A percentile compares a stretch with the other conserved stretches of the same genome.
phyloP scores from a whole-genome alignment of 2,329 filamentous ascomycete genomes.

The Fusarium sp. region DNA sequence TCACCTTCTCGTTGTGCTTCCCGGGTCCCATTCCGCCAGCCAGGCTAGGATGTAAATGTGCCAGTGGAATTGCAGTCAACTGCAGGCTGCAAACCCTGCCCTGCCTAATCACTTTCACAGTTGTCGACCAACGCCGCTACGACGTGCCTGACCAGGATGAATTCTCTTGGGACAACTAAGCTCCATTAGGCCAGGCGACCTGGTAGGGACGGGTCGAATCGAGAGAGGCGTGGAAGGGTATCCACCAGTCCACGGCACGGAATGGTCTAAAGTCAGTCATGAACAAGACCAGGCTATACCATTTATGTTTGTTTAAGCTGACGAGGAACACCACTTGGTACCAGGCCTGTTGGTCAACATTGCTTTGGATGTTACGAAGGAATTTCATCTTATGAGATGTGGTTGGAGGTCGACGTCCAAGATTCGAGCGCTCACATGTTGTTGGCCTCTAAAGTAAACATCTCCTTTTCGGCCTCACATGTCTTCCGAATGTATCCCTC shows the following conservation, averaged over 20 bases:
- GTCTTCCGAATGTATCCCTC: not conserved
- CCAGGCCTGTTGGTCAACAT: slow-evolving; percentile 13
- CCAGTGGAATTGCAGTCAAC: slow-evolving; percentile 20
- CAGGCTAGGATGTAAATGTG: slow-evolving; percentile 13
- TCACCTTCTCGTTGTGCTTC: slow-evolving; percentile 19
- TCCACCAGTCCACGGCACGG: slow-evolving; percentile 3
- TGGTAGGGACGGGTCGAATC: slow-evolving; percentile 34
- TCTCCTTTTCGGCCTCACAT: slow-evolving; percentile 14
- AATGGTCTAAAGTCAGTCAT: slow-evolving; percentile 19
- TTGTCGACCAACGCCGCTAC: not conserved
- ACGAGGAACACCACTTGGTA: not conserved
- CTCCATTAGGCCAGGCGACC: slow-evolving; percentile 28
- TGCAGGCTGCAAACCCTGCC: slow-evolving; percentile 19
- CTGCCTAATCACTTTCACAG: slow-evolving; percentile 30
- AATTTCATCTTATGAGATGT: slow-evolving; percentile 1
- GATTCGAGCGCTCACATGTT: not conserved
- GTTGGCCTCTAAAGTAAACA: not conserved
- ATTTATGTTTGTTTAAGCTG: slow-evolving; percentile 14
- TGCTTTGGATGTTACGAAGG: not conserved
- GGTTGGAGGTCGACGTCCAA: not conserved
- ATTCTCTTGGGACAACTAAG: slow-evolving; percentile 13
- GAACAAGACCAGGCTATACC: slow-evolving; percentile 16
- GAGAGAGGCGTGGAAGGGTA: slow-evolving; percentile 29
- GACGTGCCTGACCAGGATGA: slow-evolving; percentile 2
- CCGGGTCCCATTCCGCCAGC: slow-evolving; percentile 14